phyloP scores from a whole-genome alignment of 306 rosid genomes.

The Rosa chinensis region DNA sequence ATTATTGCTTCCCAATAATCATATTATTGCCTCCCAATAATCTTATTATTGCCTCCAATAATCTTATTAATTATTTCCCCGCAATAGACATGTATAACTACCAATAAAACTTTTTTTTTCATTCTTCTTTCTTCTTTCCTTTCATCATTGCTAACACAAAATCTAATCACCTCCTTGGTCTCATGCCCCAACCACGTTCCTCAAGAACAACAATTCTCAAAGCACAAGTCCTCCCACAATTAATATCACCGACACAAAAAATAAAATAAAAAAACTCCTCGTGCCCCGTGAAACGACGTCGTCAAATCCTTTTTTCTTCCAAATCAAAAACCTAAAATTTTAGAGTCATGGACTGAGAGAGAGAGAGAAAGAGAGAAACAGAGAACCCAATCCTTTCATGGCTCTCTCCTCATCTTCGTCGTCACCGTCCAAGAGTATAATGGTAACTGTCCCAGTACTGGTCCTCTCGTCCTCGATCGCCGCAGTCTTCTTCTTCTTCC shows the following conservation, averaged over 20 bases:
- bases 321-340: neutral
- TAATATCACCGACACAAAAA: neutral
- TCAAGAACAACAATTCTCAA: neutral
- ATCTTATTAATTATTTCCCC: too few species aligned
- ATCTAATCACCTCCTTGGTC: neutral
- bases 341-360: neutral
- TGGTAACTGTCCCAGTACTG: constrained; percentile 62
- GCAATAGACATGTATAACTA: too few species aligned
- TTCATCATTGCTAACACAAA: neutral
- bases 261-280: neutral
- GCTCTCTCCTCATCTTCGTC: constrained; percentile 54
- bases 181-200: constrained; percentile 1
- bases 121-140: too few species aligned
- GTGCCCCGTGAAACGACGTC: neutral
- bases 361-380: neutral
- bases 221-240: neutral
- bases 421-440: constrained; percentile 63
- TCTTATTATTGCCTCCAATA: too few species aligned
- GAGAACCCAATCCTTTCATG: constrained; percentile 27
- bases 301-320: neutral
- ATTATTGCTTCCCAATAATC: too few species aligned
- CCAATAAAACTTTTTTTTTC: too few species aligned
- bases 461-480: constrained; percentile 54
- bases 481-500: constrained; percentile 62
- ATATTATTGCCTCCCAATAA: too few species aligned